phyloP scores from a whole-genome alignment of 352 stramenopile species.

The Globisporangium viniferum region DNA sequence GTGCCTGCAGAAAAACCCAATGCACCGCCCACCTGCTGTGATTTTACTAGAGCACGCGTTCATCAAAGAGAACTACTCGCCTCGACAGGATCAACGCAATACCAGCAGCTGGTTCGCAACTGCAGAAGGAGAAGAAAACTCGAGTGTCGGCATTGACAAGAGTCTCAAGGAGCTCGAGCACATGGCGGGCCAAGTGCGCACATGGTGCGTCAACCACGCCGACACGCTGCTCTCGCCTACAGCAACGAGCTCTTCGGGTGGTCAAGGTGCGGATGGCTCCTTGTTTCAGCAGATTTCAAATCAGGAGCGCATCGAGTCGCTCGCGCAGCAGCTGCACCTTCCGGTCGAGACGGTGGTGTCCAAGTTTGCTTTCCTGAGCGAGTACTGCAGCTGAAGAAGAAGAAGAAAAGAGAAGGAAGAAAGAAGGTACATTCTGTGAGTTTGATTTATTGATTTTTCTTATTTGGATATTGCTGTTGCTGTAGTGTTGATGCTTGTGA shows the following conservation, averaged over 20 bases:
- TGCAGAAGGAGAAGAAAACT: background rate
- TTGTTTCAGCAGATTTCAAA: conserved; percentile 26
- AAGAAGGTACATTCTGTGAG: conserved; percentile 6
- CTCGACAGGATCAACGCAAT: conserved; percentile 16
- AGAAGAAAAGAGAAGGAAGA: background rate
- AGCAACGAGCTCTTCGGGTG: too few species aligned
- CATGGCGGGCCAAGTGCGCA: conserved; percentile 47
- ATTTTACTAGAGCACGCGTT: conserved; percentile 68
- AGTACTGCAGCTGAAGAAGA: conserved; percentile 23
- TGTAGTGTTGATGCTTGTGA: background rate
- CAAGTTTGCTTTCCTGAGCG: conserved; percentile 56
- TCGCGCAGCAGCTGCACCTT: conserved; percentile 51
- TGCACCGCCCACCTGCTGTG: conserved; percentile 46
- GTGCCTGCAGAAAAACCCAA: conserved; percentile 78
- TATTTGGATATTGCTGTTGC: background rate
- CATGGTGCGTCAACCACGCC: conserved; percentile 52
- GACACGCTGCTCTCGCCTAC: conserved; percentile 34
- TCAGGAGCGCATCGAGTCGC: conserved; percentile 29
- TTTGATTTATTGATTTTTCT: background rate
- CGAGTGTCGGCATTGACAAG: conserved; percentile 18
- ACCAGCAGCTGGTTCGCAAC: conserved; percentile 3
- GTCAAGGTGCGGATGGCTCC: background rate
- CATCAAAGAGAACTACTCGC: conserved; percentile 55
- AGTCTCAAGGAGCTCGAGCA: conserved; percentile 36
- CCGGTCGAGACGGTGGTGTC: conserved; percentile 44